Base-by-base conservation (phyloP, 2,329 filamentous ascomycete species). In the Exophiala oligosperma region DNA sequence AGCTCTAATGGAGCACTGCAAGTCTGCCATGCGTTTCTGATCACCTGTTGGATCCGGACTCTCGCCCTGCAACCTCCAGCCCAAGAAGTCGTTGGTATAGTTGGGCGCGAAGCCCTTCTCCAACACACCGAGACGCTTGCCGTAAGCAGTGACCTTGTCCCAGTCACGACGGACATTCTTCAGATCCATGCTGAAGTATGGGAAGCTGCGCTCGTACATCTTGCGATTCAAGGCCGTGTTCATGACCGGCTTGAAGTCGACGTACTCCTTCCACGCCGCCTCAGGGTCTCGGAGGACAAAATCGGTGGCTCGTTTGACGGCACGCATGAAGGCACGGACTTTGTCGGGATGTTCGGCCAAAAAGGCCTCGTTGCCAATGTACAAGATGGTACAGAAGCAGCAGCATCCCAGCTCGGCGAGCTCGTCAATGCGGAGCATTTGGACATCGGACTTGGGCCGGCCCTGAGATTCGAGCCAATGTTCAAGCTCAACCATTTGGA, bases 311-410 rank as follows among this genome's bases (percentile, higher is more conserved):
- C 79, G 81, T 79, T 92, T 92, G 69, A 89, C 84, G 28, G 89
- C 89, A 47, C 81, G 82, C 76, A 91, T 79, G 75, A 92, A 92
- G 44, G 83, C 82, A 57, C 74, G 74, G 2, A 89, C 84, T 70
- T 87, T 85, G 1, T 84, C 85, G 0, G 84, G 84, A 74, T 90
- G 84, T 59, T 82, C 76, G n/a, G 77, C 71, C 46, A 91, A 73
- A 75, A 92, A 92, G 7, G 69, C 69, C 67, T 91, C 87, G 73
- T 92, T 91, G 67, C 85, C 88, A 63, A 92, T 92, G 79, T 92
- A 91, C 41, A 92, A 79, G 71, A 92, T 89, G 28, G 85, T 85
- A 75, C 89, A 92, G 83, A 92, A 92, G 80, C 89, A 92, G 82
- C 89, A 92, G 77, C 89, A 92, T 50, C 89, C 89, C 2, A 91